Evolutionary conservation across 768 basidiomycete species (phyloP).

Genomic region (Calocera viscosa): DNA sequence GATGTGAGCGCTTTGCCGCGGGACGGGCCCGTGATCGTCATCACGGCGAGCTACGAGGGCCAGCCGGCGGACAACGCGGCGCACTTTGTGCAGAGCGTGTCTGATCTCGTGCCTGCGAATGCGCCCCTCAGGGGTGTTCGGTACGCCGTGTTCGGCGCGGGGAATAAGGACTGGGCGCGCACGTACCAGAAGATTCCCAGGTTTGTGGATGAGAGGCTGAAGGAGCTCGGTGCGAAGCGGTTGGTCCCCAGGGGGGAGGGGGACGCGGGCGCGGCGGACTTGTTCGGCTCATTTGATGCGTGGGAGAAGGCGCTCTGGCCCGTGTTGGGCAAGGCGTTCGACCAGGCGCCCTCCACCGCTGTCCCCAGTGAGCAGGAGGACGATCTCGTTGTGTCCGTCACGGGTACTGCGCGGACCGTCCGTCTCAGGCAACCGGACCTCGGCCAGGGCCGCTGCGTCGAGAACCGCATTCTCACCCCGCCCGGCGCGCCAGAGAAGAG

Average conservation of each 20-base stretch:
- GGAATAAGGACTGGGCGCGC: slow-evolving; percentile 38
- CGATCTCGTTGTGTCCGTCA: not conserved
- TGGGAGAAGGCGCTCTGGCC: slow-evolving; percentile 34
- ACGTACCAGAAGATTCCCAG: slow-evolving; percentile 39
- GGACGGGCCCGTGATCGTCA: slow-evolving; percentile 35
- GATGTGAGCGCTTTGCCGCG: slow-evolving; percentile 21
- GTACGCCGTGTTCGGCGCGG: slow-evolving; percentile 40
- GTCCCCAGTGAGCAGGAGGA: not conserved
- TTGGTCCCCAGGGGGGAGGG: slow-evolving; percentile 32
- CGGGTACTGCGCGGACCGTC: slow-evolving; percentile 22
- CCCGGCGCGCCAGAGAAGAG: slow-evolving; percentile 32
- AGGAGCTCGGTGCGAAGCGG: slow-evolving; percentile 28
- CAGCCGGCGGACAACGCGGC: slow-evolving; percentile 38
- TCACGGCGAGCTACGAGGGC: slow-evolving; percentile 41
- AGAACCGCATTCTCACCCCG: slow-evolving; percentile 32
- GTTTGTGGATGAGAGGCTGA: slow-evolving; percentile 31
- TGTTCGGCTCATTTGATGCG: slow-evolving; percentile 37
- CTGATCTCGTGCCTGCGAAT: slow-evolving; percentile 22
- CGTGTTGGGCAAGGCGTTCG: slow-evolving; percentile 26
- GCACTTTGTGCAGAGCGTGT: slow-evolving; percentile 35
- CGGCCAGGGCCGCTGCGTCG: slow-evolving; percentile 30
- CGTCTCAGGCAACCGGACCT: slow-evolving; percentile 32
- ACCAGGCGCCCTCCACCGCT: slow-evolving; percentile 14
- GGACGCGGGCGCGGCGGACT: slow-evolving; percentile 33
- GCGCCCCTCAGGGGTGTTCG: slow-evolving; percentile 24